Percentiles rank a stretch among this genome's conserved stretches.
phyloP scores from a whole-genome alignment of 2,329 filamentous ascomycete genomes.

The Hymenoscyphus fraxineus region DNA sequence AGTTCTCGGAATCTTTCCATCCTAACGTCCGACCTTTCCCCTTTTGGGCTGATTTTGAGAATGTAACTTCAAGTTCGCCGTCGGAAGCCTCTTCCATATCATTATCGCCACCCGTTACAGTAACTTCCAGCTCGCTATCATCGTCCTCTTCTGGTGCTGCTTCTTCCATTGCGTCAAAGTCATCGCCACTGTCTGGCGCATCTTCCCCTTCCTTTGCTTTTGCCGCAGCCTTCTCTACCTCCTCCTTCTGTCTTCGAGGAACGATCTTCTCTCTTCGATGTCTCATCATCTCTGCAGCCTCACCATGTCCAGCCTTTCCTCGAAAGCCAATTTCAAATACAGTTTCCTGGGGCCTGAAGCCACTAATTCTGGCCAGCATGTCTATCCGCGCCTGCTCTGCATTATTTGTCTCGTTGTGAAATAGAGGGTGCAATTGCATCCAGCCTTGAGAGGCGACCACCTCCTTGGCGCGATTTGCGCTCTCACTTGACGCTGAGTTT shows the following conservation, averaged over 20 bases:
- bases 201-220: conserved; percentile 34
- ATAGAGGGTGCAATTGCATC: conserved; percentile 74
- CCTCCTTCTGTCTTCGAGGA: conserved; percentile 43
- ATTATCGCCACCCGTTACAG: conserved; percentile 33
- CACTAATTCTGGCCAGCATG: conserved; percentile 85
- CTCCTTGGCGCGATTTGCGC: conserved; percentile 80
- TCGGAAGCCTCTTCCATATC: conserved; percentile 59
- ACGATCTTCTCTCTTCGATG: conserved; percentile 66
- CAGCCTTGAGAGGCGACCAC: conserved; percentile 67
- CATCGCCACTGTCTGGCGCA: conserved; percentile 21
- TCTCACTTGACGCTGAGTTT: conserved; percentile 85
- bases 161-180: conserved; percentile 25
- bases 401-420: conserved; percentile 63
- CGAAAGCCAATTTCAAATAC: conserved; percentile 90
- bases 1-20: conserved; percentile 83
- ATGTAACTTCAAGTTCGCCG: conserved; percentile 64
- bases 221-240: conserved; percentile 40
- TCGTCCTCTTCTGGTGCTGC: conserved; percentile 35
- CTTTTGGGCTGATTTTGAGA: conserved; percentile 55
- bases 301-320: conserved; percentile 57
- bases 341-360: conserved; percentile 85
- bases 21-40: conserved; percentile 55
- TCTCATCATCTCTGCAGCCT: conserved; percentile 73
- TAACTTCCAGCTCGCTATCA: conserved; percentile 37
- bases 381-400: conserved; percentile 70